These are phyloP conservation scores for Carex parvula DNA, from an alignment of 176 grass and related monocot genomes.

Conservation along the genomic window DNA sequence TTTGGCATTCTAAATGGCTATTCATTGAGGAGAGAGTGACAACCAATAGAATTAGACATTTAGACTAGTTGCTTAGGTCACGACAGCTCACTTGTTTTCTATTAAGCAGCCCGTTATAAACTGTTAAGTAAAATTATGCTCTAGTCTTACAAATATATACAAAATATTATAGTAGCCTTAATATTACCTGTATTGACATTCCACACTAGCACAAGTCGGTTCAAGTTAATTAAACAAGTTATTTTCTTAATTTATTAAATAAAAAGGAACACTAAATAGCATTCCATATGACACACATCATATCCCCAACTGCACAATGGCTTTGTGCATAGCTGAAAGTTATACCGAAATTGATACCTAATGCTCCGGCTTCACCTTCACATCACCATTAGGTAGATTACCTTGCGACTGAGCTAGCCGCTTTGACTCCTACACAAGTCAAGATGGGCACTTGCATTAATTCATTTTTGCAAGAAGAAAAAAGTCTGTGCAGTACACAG, in stretches of 20 bases:
- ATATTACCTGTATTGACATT: no score
- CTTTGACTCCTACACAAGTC: conserved; percentile 58
- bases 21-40: conserved; percentile 32
- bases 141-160: neutral
- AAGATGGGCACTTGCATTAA: conserved; percentile 6
- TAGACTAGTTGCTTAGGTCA: conserved; percentile 2
- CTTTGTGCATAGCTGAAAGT: neutral
- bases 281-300: conserved; percentile 1
- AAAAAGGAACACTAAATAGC: neutral
- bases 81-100: conserved; percentile 9
- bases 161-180: neutral
- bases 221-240: neutral
- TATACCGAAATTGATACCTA: conserved; percentile 8
- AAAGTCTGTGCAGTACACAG: neutral
- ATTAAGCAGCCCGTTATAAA: conserved; percentile 8
- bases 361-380: conserved; percentile 73
- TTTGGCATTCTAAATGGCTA: conserved; percentile 47
- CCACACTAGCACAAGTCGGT: neutral
- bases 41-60: conserved; percentile 23
- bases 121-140: conserved; percentile 11
- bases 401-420: conserved; percentile 69
- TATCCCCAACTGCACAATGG: neutral
- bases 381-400: conserved; percentile 75
- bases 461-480: neutral
- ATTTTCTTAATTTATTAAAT: neutral